These are phyloP conservation scores for Plantago ovata DNA, from an alignment of 257 asterid genomes.

Conservation along the genomic window DNA sequence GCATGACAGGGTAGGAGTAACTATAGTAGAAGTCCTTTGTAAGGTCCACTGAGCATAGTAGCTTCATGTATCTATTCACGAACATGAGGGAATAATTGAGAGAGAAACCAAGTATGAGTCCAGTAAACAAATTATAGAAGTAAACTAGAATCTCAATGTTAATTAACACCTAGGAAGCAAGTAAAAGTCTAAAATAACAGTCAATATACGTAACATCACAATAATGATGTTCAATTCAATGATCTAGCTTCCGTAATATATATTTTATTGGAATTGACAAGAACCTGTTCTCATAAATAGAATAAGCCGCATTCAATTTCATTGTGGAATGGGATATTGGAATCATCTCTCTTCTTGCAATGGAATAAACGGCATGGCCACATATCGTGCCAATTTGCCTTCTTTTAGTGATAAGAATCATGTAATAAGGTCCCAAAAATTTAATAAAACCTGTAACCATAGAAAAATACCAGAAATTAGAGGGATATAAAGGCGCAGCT, in stretches of 20 bases:
- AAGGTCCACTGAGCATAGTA: constrained; percentile 81
- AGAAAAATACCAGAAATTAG: constrained; percentile 21
- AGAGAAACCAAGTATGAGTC: constrained; percentile 36
- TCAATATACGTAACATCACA: constrained; percentile 19
- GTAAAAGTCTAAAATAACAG: background rate
- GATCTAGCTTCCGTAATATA: constrained; percentile 39
- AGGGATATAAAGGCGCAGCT: background rate
- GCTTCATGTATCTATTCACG: constrained; percentile 90
- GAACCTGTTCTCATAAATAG: constrained; percentile 98
- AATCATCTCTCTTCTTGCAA: constrained; percentile 75
- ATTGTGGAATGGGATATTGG: constrained; percentile 61
- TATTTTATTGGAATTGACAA: constrained; percentile 67
- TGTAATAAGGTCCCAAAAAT: constrained; percentile 91
- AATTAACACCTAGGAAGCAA: constrained; percentile 15
- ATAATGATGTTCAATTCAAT: constrained; percentile 34
- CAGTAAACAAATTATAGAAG: constrained; percentile 15
- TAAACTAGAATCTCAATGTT: constrained; percentile 11
- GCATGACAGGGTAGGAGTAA: constrained; percentile 92
- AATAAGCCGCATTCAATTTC: constrained; percentile 64
- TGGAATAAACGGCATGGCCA: constrained; percentile 84
- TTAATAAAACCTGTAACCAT: constrained; percentile 65
- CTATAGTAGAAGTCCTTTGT: constrained; percentile 97
- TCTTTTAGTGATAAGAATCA: constrained; percentile 82
- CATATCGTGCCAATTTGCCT: constrained; percentile 80
- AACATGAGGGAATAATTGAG: constrained; percentile 34